Percentiles rank a stretch among this genome's conserved stretches.
These are phyloP conservation scores for Gamarada debralockiae DNA, from an alignment of 495 filamentous ascomycete genomes.

Conservation along the genomic window DNA sequence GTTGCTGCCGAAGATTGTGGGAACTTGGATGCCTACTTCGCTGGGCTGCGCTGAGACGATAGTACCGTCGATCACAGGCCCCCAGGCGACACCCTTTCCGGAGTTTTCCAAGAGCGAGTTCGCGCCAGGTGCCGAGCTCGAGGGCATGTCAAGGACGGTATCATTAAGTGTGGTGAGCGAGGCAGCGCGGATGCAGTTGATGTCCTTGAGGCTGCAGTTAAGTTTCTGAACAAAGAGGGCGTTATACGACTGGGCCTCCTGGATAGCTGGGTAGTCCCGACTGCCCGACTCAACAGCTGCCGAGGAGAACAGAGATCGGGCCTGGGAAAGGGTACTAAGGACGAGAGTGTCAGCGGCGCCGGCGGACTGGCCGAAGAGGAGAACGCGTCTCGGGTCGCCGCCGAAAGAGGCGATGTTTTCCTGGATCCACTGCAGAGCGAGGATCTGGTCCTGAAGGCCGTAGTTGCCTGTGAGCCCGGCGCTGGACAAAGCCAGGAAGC, in stretches of 20 bases:
- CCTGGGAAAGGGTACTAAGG: conserved; percentile 32
- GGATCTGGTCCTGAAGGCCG: conserved; percentile 45
- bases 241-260: too few relatives aligned
- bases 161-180: conserved; percentile 1
- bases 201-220: conserved; percentile 5
- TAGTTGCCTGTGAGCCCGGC: conserved; percentile 39
- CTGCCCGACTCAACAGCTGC: conserved; percentile 34
- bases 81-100: conserved; percentile 23
- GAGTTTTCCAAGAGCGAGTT: too few relatives aligned
- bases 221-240: background rate
- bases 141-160: background rate
- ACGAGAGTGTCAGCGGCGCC: conserved; percentile 32
- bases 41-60: conserved; percentile 32
- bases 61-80: conserved; percentile 35
- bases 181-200: background rate
- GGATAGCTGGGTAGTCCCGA: too few relatives aligned
- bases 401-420: conserved; percentile 34
- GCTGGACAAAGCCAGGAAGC: conserved; percentile 32
- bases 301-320: conserved; percentile 30
- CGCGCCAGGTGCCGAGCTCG: background rate
- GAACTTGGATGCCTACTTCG: conserved; percentile 30
- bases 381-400: conserved; percentile 27
- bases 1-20: conserved; percentile 33
- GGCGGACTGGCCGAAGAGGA: conserved; percentile 39
- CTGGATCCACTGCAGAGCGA: conserved; percentile 41